Evolutionary conservation across 208 protist species (phyloP), one percentile per base, ranked within the genome.

Genomic region (Leishmania tropica): DNA sequence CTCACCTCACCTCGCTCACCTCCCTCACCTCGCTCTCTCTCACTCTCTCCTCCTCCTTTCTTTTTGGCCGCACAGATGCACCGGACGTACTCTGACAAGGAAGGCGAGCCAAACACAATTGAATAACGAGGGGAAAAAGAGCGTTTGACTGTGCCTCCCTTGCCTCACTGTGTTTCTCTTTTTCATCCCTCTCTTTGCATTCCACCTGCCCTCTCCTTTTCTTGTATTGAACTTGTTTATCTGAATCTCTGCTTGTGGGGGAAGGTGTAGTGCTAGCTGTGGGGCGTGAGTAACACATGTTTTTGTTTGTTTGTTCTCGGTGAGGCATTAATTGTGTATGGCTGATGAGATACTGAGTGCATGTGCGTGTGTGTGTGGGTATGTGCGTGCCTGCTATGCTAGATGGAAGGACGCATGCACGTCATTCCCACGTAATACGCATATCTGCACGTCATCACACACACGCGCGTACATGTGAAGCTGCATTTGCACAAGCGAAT

Each of bases 121-220:
- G 11, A 53, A 17, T 5, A 73, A 19, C 21, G 8, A 31, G 42
- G 24, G 48, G 24, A 19, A 24, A 73, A 47, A 15, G 56, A 19
- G n/a, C 11, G 3, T 11, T 54, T 2, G 60, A 37, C n/a, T 67
- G 60, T 31, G 60, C 13, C n/a, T 47, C 65, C 8, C 65, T 21
- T 2, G 15, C 2, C 19, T n/a, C 13, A 28, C 17, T 28, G 13
- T 47, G 7, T 45, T 71, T 45, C 2, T 11, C 37, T 19, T 21
- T 71, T 8, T n/a, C 3, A 24, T n/a, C 0, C 19, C 8, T 15
- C 2, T 31, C 60, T 4, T 37, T 37, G 60, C n/a, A 60, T 65
- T 75, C 68, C 75, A 47, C 64, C 48, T 76, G 42, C 28, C 51
- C 64, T 75, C 64, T 58, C 54, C 77, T 60, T 58, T 35, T 73